Percentiles rank a stretch among this genome's conserved stretches.
phyloP scores from a whole-genome alignment of 495 filamentous ascomycete genomes.

The Evansstolkia leycettana region DNA sequence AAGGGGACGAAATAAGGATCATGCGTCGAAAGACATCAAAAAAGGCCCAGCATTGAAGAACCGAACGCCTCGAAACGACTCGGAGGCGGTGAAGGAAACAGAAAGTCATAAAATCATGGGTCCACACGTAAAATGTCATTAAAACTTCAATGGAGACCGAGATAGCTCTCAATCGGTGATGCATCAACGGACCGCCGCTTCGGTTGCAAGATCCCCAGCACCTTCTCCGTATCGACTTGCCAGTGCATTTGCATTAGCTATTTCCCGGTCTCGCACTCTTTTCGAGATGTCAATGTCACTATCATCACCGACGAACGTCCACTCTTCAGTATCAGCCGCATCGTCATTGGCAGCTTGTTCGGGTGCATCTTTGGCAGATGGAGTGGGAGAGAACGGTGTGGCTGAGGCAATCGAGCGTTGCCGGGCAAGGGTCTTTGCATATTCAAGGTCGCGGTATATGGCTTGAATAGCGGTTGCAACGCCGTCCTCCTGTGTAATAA shows the following conservation, averaged over 20 bases:
- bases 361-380: slow-evolving; percentile 19
- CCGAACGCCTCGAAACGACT: no score
- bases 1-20: no score
- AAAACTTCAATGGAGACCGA: no score
- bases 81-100: no score
- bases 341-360: slow-evolving; percentile 29
- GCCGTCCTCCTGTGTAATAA: slow-evolving; percentile 59
- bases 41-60: no score
- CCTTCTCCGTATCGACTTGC: not conserved
- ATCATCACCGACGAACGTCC: slow-evolving; percentile 67
- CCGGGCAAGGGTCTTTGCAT: slow-evolving; percentile 80
- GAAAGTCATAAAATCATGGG: not conserved
- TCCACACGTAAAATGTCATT: no score
- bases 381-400: slow-evolving; percentile 29
- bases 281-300: slow-evolving; percentile 41
- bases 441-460: slow-evolving; percentile 92
- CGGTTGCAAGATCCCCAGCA: no score
- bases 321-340: slow-evolving; percentile 44
- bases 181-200: no score
- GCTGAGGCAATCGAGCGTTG: slow-evolving; percentile 33
- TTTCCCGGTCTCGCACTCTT: slow-evolving; percentile 22
- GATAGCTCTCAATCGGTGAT: no score
- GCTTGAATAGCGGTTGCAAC: slow-evolving; percentile 81
- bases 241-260: slow-evolving; percentile 15
- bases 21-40: no score